Conservation (phyloP, 768 basidiomycete genomes). For the Arthromyces matolae region DNA sequence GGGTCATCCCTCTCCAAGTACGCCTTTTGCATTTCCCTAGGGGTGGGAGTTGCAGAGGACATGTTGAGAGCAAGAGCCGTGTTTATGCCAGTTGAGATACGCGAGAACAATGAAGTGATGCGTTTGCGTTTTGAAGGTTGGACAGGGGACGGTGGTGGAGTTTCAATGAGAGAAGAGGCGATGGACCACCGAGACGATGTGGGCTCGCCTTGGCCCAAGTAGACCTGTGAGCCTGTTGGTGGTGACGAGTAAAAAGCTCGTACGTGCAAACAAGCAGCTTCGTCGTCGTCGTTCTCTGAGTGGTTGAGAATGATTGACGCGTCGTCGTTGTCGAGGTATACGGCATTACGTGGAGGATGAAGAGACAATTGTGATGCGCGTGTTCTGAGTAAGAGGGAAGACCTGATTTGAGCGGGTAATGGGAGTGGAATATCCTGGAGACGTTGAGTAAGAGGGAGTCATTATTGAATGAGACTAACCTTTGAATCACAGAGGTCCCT, state of each 20-base stretch:
- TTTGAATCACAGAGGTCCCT: too few species aligned
- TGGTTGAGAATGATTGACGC: conserved; percentile 21
- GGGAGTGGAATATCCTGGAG: background rate
- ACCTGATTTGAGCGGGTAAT: background rate
- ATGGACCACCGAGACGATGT: conserved; percentile 11
- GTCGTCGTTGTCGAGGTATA: conserved; percentile 34
- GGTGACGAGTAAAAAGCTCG: conserved; percentile 1
- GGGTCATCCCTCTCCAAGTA: conserved; percentile 10
- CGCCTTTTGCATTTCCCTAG: conserved; percentile 8
- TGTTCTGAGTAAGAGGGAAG: background rate
- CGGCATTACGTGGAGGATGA: conserved; percentile 24
- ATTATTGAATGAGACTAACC: too few species aligned
- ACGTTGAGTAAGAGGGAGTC: background rate
- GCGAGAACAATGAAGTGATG: conserved; percentile 9
- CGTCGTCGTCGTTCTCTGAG: background rate
- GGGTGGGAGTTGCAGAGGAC: background rate
- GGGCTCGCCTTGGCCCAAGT: conserved; percentile 6
- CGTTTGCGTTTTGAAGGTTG: conserved; percentile 6
- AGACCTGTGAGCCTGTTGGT: conserved; percentile 6
- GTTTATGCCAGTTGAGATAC: conserved; percentile 1
- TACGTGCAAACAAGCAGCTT: background rate
- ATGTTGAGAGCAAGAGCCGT: background rate
- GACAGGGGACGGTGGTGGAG: background rate
- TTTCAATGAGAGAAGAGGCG: conserved; percentile 2
- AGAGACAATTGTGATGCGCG: conserved; percentile 6